Evolutionary conservation across 2,329 filamentous ascomycete species (phyloP).

Genomic region (Fusarium setosum): DNA sequence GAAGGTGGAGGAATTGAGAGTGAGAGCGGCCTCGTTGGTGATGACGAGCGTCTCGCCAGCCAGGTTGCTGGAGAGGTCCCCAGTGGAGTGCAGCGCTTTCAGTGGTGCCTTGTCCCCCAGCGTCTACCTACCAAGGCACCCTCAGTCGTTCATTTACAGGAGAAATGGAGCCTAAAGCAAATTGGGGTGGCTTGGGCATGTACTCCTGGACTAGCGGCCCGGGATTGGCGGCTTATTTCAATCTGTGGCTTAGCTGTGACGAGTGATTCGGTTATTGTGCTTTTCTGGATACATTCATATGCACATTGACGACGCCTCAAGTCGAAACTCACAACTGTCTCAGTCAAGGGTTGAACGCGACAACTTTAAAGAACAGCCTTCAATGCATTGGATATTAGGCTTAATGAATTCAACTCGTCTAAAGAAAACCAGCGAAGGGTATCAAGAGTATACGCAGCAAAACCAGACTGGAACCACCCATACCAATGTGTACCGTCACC

Average conservation of each 20-base stretch:
- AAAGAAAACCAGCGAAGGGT: constrained; percentile 34
- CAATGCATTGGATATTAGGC: background rate
- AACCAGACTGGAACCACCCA: constrained; percentile 13
- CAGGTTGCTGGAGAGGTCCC: constrained; percentile 24
- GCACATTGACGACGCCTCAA: background rate
- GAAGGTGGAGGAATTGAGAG: constrained; percentile 27
- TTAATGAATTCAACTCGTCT: constrained; percentile 23
- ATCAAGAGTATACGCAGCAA: constrained; percentile 38
- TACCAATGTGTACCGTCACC: background rate
- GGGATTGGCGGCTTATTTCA: constrained; percentile 27
- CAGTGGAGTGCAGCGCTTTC: constrained; percentile 18
- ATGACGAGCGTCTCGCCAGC: constrained; percentile 24
- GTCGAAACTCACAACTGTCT: too few relatives aligned
- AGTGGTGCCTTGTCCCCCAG: constrained; percentile 1
- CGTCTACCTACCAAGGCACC: constrained; percentile 8
- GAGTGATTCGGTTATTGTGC: constrained; percentile 8
- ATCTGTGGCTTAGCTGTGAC: constrained; percentile 2
- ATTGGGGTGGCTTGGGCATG: constrained; percentile 37
- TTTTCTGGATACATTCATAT: constrained; percentile 22
- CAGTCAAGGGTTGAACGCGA: too few relatives aligned
- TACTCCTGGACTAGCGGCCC: constrained; percentile 18
- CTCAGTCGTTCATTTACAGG: constrained; percentile 11
- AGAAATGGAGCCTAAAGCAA: constrained; percentile 27
- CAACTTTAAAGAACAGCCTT: background rate
- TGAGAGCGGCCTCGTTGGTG: constrained; percentile 27